Base-by-base conservation (phyloP, 1,284 basidiomycete species). In the Ceratobasidium sp. region DNA sequence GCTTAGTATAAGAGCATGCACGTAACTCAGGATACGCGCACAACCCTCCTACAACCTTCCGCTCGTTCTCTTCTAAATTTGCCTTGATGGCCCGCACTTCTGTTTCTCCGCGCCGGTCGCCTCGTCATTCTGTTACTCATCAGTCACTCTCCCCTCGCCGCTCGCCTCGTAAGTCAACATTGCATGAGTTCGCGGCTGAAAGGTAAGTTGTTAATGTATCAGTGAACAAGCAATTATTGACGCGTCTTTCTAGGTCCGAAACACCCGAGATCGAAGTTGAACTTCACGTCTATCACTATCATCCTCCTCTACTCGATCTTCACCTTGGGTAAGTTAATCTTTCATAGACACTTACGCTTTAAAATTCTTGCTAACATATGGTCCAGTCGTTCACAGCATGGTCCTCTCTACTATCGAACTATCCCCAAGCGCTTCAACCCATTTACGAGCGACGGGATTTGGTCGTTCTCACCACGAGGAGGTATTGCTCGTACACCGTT, bases 381-480 rank as follows among this genome's bases (percentile, higher is more conserved):
- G 33, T 48, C 46, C 46, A 62, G 59, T 7, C 59, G 59, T 9
- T 7, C 23, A 15, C 59, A 62, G 15, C 40, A 5, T 17, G 59
- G 59, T 5, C 6, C 59, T 5, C 33, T 62, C 33, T 40, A 40
- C 20, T 62, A 13, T 17, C 59, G 33, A 17, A 62, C 59, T 40
- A 40, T 62, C 17, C 59, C 59, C 3, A 33, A n/a, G 15, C 20
- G 23, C 3, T 62, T 62, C 20, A 42, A 40, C 17, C 46, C 46
- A 17, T 62, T 62, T 23, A n/a, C 40, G 15, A 42, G 15, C 40
- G 33, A 62, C 20, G 59, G 10, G 20, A 40, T 62, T 7, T 62
- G 59, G 59, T 62, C 59, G 15, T 62, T 62, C 59, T 40, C 59
- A 12, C 59, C 59, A 2, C 59, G 59, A 17, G 40, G 33, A 40